Evolutionary conservation across 2,329 filamentous ascomycete species (phyloP).

Genomic region (Colletotrichum echinochloae): DNA sequence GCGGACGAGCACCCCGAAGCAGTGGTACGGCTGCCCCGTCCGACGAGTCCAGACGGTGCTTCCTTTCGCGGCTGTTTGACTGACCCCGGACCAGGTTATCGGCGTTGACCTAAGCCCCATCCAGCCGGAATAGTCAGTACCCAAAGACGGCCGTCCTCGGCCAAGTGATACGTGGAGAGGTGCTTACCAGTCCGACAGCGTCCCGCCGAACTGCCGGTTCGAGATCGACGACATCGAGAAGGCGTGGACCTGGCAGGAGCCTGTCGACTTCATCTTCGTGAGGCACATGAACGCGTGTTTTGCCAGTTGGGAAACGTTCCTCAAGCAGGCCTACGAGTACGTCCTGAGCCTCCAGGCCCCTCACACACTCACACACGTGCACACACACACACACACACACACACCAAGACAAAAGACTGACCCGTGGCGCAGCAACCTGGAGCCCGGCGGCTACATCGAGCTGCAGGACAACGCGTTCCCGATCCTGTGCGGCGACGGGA

Average conservation of each 20-base stretch:
- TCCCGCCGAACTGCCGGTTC: constrained; percentile 48
- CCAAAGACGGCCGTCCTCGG: too few species aligned
- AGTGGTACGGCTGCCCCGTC: constrained; percentile 32
- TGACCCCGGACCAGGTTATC: constrained; percentile 37
- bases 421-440: constrained; percentile 42
- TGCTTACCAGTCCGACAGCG: constrained; percentile 35
- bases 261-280: constrained; percentile 51
- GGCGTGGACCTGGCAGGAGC: constrained; percentile 41
- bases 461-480: constrained; percentile 47
- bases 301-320: constrained; percentile 42
- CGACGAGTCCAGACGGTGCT: too few species aligned
- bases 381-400: constrained; percentile 60
- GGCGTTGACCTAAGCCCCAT: constrained; percentile 52
- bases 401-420: constrained; percentile 48
- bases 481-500: constrained; percentile 49
- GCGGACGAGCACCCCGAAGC: constrained; percentile 49
- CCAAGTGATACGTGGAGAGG: not conserved
- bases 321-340: constrained; percentile 43
- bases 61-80: too few species aligned
- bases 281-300: constrained; percentile 49
- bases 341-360: constrained; percentile 36
- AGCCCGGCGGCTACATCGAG: constrained; percentile 51
- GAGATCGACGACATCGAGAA: constrained; percentile 50
- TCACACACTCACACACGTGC: too few species aligned
- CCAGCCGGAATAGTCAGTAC: constrained; percentile 46